These are phyloP conservation scores for Anisogramma anomala DNA, from an alignment of 2,329 filamentous ascomycete genomes.

Conservation along the genomic window DNA sequence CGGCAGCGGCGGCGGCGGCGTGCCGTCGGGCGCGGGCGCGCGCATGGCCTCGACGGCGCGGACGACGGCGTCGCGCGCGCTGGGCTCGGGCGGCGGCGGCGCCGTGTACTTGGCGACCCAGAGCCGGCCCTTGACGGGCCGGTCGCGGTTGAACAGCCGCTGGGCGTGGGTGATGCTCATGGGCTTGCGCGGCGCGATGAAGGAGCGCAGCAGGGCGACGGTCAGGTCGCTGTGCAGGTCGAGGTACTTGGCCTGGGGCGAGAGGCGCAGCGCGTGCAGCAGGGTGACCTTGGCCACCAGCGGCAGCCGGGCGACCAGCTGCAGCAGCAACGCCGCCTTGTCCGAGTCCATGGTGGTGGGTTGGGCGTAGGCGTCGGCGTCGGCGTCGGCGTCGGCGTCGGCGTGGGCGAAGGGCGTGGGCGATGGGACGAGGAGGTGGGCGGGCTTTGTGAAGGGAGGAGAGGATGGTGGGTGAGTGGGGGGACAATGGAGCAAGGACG, in stretches of 20 bases:
- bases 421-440: too few species aligned
- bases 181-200: conserved; percentile 38
- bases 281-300: conserved; percentile 50
- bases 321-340: conserved; percentile 17
- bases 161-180: conserved; percentile 52
- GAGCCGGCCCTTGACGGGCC: conserved; percentile 62
- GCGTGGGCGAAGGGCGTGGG: too few species aligned
- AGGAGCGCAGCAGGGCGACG: conserved; percentile 58
- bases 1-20: conserved; percentile 9
- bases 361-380: background rate
- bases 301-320: conserved; percentile 46
- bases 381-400: background rate
- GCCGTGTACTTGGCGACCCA: conserved; percentile 68
- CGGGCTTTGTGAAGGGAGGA: too few species aligned
- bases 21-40: conserved; percentile 1
- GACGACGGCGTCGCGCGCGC: conserved; percentile 45
- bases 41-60: conserved; percentile 45
- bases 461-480: too few species aligned
- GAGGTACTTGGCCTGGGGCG: conserved; percentile 62
- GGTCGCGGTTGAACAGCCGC: conserved; percentile 47
- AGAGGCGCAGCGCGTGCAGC: conserved; percentile 54
- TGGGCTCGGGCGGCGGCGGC: conserved; percentile 44
- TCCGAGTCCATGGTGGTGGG: conserved; percentile 12
- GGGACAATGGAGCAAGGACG: too few species aligned
- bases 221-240: conserved; percentile 65